Base-by-base conservation (phyloP, 257 asterid species). In the Coffea eugenioides region DNA sequence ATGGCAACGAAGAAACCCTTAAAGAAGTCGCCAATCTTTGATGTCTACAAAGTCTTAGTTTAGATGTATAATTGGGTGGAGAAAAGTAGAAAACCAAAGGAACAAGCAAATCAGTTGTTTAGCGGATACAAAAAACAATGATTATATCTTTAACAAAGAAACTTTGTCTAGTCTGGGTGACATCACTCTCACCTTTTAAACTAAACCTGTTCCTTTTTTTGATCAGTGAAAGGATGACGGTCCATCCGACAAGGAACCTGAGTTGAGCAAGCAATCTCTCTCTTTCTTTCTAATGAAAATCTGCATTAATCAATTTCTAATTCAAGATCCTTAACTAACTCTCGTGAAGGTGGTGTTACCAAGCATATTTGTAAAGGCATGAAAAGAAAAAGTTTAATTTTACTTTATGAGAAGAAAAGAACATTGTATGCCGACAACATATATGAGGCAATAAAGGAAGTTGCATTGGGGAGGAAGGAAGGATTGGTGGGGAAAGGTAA, bases 81-180 rank as follows among this genome's bases (percentile, higher is more conserved):
- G 52, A 73, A 3, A 84, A 86, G 87, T 85, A 80, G 89, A 90
- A 90, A 90, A 88, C 97, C 90, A 91, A 82, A 25, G 11, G 68
- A 84, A 71, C 91, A 90, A 90, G 94, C 93, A 87, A 91, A 84
- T 82, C 81, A 86, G 88, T 83, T 87, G 90, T 86, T 88, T 86
- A 88, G 85, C 86, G 79, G 85, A 84, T 78, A 83, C 77, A 61
- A 77, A 83, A 71, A 85, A 80, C 82, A 83, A 72, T 80, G 62
- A 82, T 61, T 83, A 74, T 6, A 21, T 31, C 57, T 70, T 51
- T 23, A 9, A 57, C 25, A 18, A 39, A 76, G 78, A 39, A 76
- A 67, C 10, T 23, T 39, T 68, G 57, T 79, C 74, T 69, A 21
- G 27, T 56, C 67, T 41, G 8, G 18, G 83, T 87, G 90, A 84